phyloP scores from a whole-genome alignment of 345 rosid genomes.

The Mangifera indica region DNA sequence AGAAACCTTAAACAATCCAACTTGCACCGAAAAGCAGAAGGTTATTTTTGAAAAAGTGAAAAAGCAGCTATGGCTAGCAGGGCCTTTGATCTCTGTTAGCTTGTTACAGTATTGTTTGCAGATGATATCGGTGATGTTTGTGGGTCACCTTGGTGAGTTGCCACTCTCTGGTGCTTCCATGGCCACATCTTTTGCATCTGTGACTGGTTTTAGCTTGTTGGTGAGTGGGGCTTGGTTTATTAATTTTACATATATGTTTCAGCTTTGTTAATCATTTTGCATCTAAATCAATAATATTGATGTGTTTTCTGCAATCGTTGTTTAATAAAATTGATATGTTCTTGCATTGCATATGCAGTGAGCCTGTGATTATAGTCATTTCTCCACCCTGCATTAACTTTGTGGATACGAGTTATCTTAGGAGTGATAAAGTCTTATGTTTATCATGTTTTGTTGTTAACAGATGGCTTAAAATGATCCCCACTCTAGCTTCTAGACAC shows the following conservation, averaged over 20 bases:
- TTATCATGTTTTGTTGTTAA: background rate
- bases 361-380: background rate
- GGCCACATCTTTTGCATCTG: conserved; percentile 63
- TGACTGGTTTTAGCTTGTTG: conserved; percentile 61
- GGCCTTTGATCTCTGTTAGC: conserved; percentile 45
- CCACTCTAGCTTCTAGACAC: background rate
- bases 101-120: conserved; percentile 44
- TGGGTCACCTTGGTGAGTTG: conserved; percentile 59
- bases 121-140: conserved; percentile 63
- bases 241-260: background rate
- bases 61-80: conserved; percentile 63
- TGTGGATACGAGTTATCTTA: no score
- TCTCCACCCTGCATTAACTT: background rate
- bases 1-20: background rate
- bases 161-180: conserved; percentile 66
- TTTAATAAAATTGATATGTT: no score
- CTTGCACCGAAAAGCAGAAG: background rate
- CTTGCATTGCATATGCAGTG: no score
- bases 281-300: background rate
- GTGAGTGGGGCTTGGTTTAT: conserved; percentile 27
- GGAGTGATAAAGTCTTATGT: no score
- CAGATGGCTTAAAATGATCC: background rate
- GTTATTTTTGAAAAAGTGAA: conserved; percentile 45
- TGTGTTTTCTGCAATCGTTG: no score
- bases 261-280: background rate